Evolutionary conservation across 495 filamentous ascomycete species (phyloP), one percentile per base, ranked within the genome.

Genomic region (Xylaria acuta): DNA sequence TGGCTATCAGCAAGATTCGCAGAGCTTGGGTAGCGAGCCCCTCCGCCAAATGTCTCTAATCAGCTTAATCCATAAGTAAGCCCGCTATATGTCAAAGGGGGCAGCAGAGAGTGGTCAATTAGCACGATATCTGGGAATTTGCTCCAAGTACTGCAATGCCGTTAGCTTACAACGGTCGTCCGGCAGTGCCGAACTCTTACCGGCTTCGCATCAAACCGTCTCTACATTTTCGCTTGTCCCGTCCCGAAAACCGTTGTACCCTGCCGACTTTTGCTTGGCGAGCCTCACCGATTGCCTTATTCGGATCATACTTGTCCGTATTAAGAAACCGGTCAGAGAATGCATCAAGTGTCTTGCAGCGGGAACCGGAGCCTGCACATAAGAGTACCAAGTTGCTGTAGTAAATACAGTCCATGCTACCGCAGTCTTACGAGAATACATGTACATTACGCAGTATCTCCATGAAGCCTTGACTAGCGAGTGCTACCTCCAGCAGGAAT

Each of bases 211-310:
- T 45, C 36, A n/a, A 66, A 60, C 49, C 63, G 40, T 72, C 38
- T 49, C 62, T 32, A 30, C 30, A 18, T 51, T 58, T 65, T 60
- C 69, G 60, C 60, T 45, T 69, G 69, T 45, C 32, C 70, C 70
- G 70, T 72, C 70, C 70, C 70, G 70, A 72, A 67, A 66, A 56
- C 38, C 53, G 36, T 72, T 62, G 40, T 41, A 38, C 69, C 63
- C 62, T 72, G 70, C 53, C 63, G 40, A 40, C 20, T 27, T 18
- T 36, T 32, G 2, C 70, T 72, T 72, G 70, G 70, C 70, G 16
- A 20, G 38, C 40, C 63, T 66, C 25, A 72, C 70, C 70, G 70
- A 53, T 64, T 71, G 3, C 69, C 59, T 25, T 5, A 12, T 51
- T 38, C 18, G 49, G 69, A 45, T 36, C n/a, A 8, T 14, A 36